Evolutionary conservation across 202 grass and related monocot genomes (phyloP), one percentile per base, ranked within the genome.

Genomic region (Bolboschoenoplectus hybrid): DNA sequence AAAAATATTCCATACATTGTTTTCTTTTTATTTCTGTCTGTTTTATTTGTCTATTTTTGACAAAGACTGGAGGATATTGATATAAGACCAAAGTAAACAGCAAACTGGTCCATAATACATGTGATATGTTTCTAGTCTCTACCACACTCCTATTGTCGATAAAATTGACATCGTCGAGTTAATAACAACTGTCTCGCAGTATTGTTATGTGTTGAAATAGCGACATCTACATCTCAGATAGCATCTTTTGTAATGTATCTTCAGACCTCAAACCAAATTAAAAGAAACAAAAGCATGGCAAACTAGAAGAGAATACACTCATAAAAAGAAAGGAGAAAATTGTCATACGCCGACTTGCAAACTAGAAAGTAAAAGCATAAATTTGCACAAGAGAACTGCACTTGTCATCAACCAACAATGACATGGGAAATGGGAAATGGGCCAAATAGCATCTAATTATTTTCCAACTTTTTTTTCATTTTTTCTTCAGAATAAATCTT

Each of bases 401-500:
- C 6, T 51, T 9, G 57, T 56, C 44, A 74, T 74, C 71, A 56
- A 77, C 74, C 74, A 79, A 34, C 51, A 40, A 39, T 40, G 51
- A 58, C 13, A 79, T 58, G 13, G 32, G 51, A 52, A 71, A 82
- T 82, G 26, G 26, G 26, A 26, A 26, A 26, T 26, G 26, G 26
- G 26, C 26, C 26, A 26, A 26, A 26, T 26, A 19, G 39, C 80
- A 82, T 82, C 80, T 36, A 82, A 47, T 51, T 49, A 64, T 69
- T 71, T 84, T 67, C 13, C 35, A 63, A 45, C 19, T 82, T 65
- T 62, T 82, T 63, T 82, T 63, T 82, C 41, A 19, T 32, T 11
- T 55, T 55, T 67, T 20, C 64, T 84, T 70, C 64, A 55, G 44
- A 84, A 71, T 84, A 84, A 41, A 20, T 40, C 9, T 68, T 84